Evolutionary conservation across 1,284 basidiomycete species (phyloP), one percentile per base, ranked within the genome.

Genomic region (Termitomyces sp.): DNA sequence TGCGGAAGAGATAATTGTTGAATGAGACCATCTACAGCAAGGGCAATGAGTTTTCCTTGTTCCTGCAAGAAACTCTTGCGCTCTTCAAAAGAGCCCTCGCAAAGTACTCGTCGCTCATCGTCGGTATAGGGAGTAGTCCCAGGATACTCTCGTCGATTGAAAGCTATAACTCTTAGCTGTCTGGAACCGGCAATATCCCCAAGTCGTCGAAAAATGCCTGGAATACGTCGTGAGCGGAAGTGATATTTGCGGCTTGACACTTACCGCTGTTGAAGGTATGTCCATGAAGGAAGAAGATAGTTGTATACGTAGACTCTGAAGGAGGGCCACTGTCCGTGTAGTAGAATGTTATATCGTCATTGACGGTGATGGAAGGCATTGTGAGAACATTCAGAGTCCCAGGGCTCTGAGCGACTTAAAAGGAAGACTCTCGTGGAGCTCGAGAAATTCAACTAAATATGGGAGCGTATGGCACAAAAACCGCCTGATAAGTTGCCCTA

Each of bases 61-160:
- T 55, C 50, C 18, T 52, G 56, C 37, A 64, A 30, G 9, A 61
- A 38, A 4, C 30, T 43, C 6, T 44, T 46, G 16, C 57, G 52
- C 26, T 61, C 57, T 13, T 34, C 42, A 0, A 59, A 47, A 16
- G 43, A 55, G 30, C 60, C 62, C 0, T 45, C 40, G 0, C 16
- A n/a, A 6, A 65, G 49, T 7, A 28, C 42, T 9, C 40, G 37
- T 13, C 58, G 34, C 35, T 65, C 21, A 24, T 24, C 21, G 21
- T 24, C 21, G 5, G 55, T 56, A 16, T 59, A 62, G 3, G 59
- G 8, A 24, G 61, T 63, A 9, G 62, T 56, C 5, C 58, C 63
- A 9, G 58, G 60, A 49, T 65, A 65, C 42, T 60, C 59, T 10
- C 62, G 57, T 10, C 63, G 53, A 49, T 63, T 65, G 33, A 64